A percentile compares a stretch with the other conserved stretches of the same genome.
Conservation (phyloP, 768 basidiomycete genomes). For the Pisolithus microcarpus region DNA sequence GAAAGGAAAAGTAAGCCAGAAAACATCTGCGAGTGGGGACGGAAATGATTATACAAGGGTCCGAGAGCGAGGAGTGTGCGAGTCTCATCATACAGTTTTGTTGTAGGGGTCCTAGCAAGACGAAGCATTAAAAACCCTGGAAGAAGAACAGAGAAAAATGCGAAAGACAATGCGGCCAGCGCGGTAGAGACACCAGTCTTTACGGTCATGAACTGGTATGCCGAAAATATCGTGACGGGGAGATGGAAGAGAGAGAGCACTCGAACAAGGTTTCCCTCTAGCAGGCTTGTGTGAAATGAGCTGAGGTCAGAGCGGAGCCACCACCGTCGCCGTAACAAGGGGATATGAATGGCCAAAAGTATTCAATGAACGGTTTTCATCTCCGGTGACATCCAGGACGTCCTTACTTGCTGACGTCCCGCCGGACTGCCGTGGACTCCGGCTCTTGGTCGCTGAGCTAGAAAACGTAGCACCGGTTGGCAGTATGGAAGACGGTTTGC, state of each 20-base stretch:
- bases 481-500: slow-evolving; percentile 12
- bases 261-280: slow-evolving; percentile 88
- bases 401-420: slow-evolving; percentile 40
- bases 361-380: slow-evolving; percentile 26
- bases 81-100: slow-evolving; percentile 92
- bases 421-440: slow-evolving; percentile 36
- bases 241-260: slow-evolving; percentile 90
- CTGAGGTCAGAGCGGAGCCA: slow-evolving; percentile 48
- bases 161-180: slow-evolving; percentile 77
- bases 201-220: slow-evolving; percentile 48
- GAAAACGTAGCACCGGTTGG: slow-evolving; percentile 15
- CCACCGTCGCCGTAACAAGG: slow-evolving; percentile 25
- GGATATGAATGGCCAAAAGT: slow-evolving; percentile 17
- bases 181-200: slow-evolving; percentile 54
- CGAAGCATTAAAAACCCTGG: slow-evolving; percentile 71
- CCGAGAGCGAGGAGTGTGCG: slow-evolving; percentile 85
- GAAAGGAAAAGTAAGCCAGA: slow-evolving; percentile 72
- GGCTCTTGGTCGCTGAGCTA: slow-evolving; percentile 12
- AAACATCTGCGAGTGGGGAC: slow-evolving; percentile 86
- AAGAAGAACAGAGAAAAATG: slow-evolving; percentile 68
- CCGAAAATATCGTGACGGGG: slow-evolving; percentile 87
- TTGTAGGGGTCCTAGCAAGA: slow-evolving; percentile 74
- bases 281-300: slow-evolving; percentile 73
- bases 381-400: slow-evolving; percentile 30
- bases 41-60: slow-evolving; percentile 91